A percentile compares a stretch with the other conserved stretches of the same genome.
phyloP scores from a whole-genome alignment of 139 green algal species.

The Closterium sp. region DNA sequence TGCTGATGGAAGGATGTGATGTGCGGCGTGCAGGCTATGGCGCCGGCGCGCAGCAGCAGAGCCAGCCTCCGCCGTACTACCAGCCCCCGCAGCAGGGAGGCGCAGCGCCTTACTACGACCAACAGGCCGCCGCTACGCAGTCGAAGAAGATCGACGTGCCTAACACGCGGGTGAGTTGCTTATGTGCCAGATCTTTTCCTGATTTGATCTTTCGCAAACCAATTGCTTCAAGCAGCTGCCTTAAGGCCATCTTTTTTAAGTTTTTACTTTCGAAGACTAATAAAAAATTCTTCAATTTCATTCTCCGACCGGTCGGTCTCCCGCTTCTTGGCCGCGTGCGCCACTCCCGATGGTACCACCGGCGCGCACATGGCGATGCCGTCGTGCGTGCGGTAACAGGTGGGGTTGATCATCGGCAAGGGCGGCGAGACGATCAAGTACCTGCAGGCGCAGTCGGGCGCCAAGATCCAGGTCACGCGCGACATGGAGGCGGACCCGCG shows the following conservation, averaged over 20 bases:
- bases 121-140: background rate
- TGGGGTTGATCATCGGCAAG: slow-evolving; percentile 92
- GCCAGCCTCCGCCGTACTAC: background rate
- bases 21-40: background rate
- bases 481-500: slow-evolving; percentile 45
- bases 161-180: slow-evolving; percentile 10
- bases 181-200: background rate
- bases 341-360: background rate
- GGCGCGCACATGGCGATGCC: background rate
- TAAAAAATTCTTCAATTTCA: background rate
- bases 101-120: background rate
- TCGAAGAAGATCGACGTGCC: slow-evolving; percentile 32
- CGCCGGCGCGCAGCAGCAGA: background rate
- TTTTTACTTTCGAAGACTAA: background rate
- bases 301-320: background rate
- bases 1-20: background rate
- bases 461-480: slow-evolving; percentile 68
- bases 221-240: background rate
- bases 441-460: slow-evolving; percentile 82
- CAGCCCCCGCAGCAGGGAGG: background rate
- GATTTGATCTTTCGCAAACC: background rate
- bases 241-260: background rate
- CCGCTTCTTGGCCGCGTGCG: background rate
- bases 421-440: slow-evolving; percentile 94
- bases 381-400: slow-evolving; percentile 40